A percentile compares a stretch with the other conserved stretches of the same genome.
Evolutionary conservation across 805 yeast species (phyloP).

Genomic region (Nematodospora valgi): DNA sequence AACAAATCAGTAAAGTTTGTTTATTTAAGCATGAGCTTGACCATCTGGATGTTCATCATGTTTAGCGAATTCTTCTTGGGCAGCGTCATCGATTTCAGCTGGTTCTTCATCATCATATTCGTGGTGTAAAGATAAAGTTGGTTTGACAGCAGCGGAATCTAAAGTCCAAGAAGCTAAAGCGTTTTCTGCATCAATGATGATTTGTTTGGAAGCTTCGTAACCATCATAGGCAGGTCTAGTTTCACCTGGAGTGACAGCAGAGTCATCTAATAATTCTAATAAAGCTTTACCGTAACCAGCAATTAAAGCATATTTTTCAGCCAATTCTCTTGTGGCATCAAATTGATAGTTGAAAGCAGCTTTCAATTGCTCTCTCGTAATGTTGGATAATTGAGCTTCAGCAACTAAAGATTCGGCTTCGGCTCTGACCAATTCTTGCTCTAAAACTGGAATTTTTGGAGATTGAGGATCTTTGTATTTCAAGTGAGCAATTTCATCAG

Average conservation of each 20-base stretch:
- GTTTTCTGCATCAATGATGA: slow-evolving; percentile 79
- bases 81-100: slow-evolving; percentile 48
- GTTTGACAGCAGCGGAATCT: slow-evolving; percentile 78
- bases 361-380: slow-evolving; percentile 82
- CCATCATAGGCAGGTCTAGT: slow-evolving; percentile 88
- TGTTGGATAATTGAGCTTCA: slow-evolving; percentile 86
- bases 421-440: slow-evolving; percentile 87
- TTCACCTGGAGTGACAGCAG: slow-evolving; percentile 90
- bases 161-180: slow-evolving; percentile 83
- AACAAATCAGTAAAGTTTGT: too few species aligned
- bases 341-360: slow-evolving; percentile 82
- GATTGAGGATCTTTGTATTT: slow-evolving; percentile 85
- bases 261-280: slow-evolving; percentile 76
- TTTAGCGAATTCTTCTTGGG: slow-evolving; percentile 54
- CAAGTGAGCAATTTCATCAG: slow-evolving; percentile 79
- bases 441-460: slow-evolving; percentile 74
- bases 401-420: slow-evolving; percentile 91
- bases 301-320: slow-evolving; percentile 81
- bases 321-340: slow-evolving; percentile 79
- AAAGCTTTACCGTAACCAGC: slow-evolving; percentile 90
- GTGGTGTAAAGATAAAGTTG: slow-evolving; percentile 69
- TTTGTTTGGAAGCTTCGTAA: slow-evolving; percentile 84
- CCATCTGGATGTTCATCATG: too few species aligned
- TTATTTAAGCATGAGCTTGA: too few species aligned
- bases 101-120: slow-evolving; percentile 52